Percentiles rank a stretch among this genome's conserved stretches.
phyloP scores from a whole-genome alignment of 805 yeast species.

The Kazachstania bromeliacearum region DNA sequence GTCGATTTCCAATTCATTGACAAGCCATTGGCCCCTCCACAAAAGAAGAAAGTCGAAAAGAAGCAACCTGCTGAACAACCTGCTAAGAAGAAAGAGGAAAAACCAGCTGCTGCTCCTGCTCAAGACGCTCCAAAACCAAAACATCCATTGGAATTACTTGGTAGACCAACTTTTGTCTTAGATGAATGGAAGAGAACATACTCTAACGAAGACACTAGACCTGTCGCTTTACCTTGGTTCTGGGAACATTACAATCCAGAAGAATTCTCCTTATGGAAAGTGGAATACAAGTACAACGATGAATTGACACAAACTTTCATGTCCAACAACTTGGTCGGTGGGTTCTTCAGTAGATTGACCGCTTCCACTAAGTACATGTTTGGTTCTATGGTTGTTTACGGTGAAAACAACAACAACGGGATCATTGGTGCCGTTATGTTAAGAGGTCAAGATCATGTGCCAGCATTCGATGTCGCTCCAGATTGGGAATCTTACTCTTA shows the following conservation, averaged over 20 bases:
- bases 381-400: constrained; percentile 90
- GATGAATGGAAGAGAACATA: constrained; percentile 96
- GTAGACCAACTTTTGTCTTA: constrained; percentile 56
- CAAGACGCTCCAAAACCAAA: constrained; percentile 60
- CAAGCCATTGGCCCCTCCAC: constrained; percentile 58
- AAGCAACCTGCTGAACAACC: constrained; percentile 25
- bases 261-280: constrained; percentile 93
- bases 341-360: constrained; percentile 90
- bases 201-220: constrained; percentile 96
- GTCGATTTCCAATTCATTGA: constrained; percentile 50
- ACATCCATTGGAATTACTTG: constrained; percentile 85
- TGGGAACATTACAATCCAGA: constrained; percentile 88
- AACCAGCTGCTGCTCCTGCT: constrained; percentile 33
- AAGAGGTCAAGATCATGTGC: constrained; percentile 84
- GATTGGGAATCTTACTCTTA: constrained; percentile 93
- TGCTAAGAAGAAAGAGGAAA: constrained; percentile 21
- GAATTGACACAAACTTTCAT: constrained; percentile 94
- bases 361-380: constrained; percentile 92
- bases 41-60: constrained; percentile 52
- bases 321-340: constrained; percentile 97
- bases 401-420: constrained; percentile 98
- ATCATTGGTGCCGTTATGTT: constrained; percentile 89
- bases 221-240: constrained; percentile 93
- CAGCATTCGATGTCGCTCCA: constrained; percentile 98
- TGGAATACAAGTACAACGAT: constrained; percentile 94